A percentile compares a stretch with the other conserved stretches of the same genome.
Conservation (phyloP, 352 stramenopile species). For the Plasmopara halstedii region DNA sequence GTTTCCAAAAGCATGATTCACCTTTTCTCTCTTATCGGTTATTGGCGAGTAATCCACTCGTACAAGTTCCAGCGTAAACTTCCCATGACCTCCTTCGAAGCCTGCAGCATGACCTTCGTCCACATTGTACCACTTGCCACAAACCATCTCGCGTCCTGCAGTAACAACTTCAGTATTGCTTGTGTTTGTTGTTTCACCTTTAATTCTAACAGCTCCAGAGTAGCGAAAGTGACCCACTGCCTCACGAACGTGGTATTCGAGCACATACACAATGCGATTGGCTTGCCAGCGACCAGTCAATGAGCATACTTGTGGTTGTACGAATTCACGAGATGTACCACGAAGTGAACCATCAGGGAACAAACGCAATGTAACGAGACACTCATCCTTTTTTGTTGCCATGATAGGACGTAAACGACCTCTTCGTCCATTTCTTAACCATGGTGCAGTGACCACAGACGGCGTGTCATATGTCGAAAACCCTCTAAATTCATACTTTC, state of each 20-base stretch:
- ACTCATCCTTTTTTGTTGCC: slow-evolving; percentile 36
- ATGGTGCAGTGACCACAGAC: slow-evolving; percentile 1
- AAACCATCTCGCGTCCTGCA: slow-evolving; percentile 24
- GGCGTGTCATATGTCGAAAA: slow-evolving; percentile 40
- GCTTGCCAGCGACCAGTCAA: slow-evolving; percentile 47
- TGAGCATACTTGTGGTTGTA: slow-evolving; percentile 48
- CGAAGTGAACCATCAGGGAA: slow-evolving; percentile 38
- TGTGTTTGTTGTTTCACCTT: slow-evolving; percentile 4
- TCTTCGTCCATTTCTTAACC: slow-evolving; percentile 12
- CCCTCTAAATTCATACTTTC: slow-evolving; percentile 55
- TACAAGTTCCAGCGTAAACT: slow-evolving; percentile 46
- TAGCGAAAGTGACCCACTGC: slow-evolving; percentile 57
- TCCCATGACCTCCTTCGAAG: slow-evolving; percentile 45
- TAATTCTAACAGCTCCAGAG: slow-evolving; percentile 34
- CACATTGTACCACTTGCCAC: slow-evolving; percentile 56
- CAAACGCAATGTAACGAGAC: slow-evolving; percentile 57
- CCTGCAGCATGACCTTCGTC: slow-evolving; percentile 39
- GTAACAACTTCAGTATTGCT: slow-evolving; percentile 3
- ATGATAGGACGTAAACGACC: slow-evolving; percentile 4
- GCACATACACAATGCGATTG: slow-evolving; percentile 43
- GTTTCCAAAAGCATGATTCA: slow-evolving; percentile 4
- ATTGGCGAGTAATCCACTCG: slow-evolving; percentile 21
- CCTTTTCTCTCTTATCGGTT: slow-evolving; percentile 9
- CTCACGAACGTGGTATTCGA: slow-evolving; percentile 62
- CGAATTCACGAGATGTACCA: slow-evolving; percentile 49